Conservation (phyloP, 768 basidiomycete genomes). For the Nevesoporus exiguus region DNA sequence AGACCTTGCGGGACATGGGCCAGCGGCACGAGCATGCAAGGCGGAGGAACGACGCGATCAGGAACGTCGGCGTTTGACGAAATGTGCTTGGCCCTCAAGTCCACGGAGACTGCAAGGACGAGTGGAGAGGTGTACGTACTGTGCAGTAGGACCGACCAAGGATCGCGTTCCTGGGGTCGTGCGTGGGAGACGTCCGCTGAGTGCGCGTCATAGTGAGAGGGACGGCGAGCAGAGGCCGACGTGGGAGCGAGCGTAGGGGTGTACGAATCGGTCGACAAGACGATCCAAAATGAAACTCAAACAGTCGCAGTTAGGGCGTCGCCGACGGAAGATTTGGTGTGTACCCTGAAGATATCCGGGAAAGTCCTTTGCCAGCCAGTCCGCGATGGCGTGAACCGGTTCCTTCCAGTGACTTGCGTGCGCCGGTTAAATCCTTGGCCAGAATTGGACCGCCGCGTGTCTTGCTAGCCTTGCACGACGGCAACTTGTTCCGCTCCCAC, state of each 20-base stretch:
- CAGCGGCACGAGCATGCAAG: not conserved
- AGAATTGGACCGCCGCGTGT: conserved; percentile 27
- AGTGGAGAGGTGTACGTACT: conserved; percentile 5
- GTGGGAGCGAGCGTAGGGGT: conserved; percentile 20
- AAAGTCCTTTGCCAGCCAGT: conserved; percentile 8
- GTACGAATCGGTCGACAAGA: conserved; percentile 20
- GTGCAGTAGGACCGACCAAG: not conserved
- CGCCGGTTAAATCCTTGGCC: conserved; percentile 25
- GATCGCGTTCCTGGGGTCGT: not conserved
- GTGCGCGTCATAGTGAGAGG: not conserved
- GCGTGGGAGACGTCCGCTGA: not conserved
- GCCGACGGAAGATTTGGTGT: conserved; percentile 19
- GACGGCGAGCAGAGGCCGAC: conserved; percentile 26
- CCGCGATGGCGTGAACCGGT: conserved; percentile 13
- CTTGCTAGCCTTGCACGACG: conserved; percentile 22
- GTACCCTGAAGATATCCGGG: conserved; percentile 12
- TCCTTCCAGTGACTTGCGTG: conserved; percentile 11
- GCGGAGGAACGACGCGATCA: not conserved
- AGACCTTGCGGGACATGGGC: not conserved
- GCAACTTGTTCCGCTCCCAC: conserved; percentile 22
- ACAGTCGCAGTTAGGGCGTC: conserved; percentile 26
- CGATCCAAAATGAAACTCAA: conserved; percentile 32
- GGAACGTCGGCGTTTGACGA: conserved; percentile 3
- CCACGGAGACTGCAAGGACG: conserved; percentile 6
- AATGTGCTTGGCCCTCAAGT: conserved; percentile 14